Evolutionary conservation across 768 basidiomycete genomes (phyloP).

Genomic region (Mycena floridula): DNA sequence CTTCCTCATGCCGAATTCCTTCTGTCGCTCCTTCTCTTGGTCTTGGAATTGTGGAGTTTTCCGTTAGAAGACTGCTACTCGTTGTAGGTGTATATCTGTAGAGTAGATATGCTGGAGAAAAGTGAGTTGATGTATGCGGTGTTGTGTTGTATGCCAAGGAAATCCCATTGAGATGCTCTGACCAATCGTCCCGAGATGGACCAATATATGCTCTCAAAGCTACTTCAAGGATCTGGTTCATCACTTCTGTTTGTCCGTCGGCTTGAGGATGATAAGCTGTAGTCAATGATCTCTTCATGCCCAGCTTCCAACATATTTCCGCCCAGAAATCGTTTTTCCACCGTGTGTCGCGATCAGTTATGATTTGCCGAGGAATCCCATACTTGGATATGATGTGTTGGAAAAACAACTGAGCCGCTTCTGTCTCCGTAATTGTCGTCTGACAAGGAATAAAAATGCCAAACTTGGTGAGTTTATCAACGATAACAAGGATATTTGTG

Average conservation of each 20-base stretch:
- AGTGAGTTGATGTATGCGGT: constrained; percentile 7
- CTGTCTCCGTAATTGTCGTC: background rate
- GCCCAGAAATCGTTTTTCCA: constrained; percentile 14
- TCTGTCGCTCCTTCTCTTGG: too few species aligned
- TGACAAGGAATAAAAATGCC: constrained; percentile 24
- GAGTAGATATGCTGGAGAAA: constrained; percentile 11
- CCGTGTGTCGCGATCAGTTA: constrained; percentile 6
- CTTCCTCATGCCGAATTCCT: too few species aligned
- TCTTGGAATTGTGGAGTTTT: too few species aligned
- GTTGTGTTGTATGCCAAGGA: too few species aligned
- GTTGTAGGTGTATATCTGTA: too few species aligned
- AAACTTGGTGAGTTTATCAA: too few species aligned
- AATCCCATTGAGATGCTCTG: constrained; percentile 12
- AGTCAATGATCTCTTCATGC: background rate
- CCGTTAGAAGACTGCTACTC: too few species aligned
- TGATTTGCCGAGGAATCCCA: constrained; percentile 4
- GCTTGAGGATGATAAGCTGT: constrained; percentile 15
- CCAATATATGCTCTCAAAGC: constrained; percentile 1
- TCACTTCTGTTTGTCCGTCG: background rate
- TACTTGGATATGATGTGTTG: background rate
- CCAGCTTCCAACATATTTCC: background rate
- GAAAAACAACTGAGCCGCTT: constrained; percentile 5
- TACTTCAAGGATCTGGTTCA: too few species aligned
- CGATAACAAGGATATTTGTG: constrained; percentile 18
- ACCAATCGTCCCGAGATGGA: too few species aligned